A percentile compares a stretch with the other conserved stretches of the same genome.
Evolutionary conservation across 257 asterid species (phyloP).

Genomic region (Echium plantagineum): DNA sequence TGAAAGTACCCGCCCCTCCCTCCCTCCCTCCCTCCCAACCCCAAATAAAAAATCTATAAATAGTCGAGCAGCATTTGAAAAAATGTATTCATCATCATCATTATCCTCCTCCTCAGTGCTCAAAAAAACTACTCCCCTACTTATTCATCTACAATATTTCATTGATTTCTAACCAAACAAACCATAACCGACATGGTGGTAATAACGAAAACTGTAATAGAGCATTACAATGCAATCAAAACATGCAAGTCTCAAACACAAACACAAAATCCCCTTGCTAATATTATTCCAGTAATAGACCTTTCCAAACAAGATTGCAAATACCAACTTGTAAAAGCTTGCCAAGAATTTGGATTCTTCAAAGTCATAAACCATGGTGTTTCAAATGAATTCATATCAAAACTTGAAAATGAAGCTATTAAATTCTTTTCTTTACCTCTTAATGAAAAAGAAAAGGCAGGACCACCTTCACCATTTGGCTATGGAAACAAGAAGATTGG

Average conservation of each 20-base stretch:
- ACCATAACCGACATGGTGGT: constrained; percentile 21
- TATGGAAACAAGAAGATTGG: constrained; percentile 69
- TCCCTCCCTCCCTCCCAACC: too few relatives aligned
- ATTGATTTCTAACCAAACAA: constrained; percentile 10
- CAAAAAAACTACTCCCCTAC: constrained; percentile 11
- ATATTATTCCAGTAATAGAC: constrained; percentile 51
- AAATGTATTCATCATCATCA: constrained; percentile 15
- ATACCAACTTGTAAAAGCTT: constrained; percentile 54
- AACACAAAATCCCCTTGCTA: too few relatives aligned
- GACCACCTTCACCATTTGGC: constrained; percentile 69
- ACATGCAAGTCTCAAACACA: constrained; percentile 21
- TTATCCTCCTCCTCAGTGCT: constrained; percentile 5
- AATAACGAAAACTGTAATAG: constrained; percentile 26
- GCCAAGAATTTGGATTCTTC: constrained; percentile 77
- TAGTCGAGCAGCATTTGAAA: constrained; percentile 10
- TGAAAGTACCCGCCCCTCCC: too few relatives aligned
- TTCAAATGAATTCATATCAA: constrained; percentile 35
- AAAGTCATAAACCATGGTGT: constrained; percentile 57
- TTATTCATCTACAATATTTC: neutral
- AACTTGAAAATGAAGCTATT: constrained; percentile 49
- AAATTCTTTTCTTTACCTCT: constrained; percentile 58
- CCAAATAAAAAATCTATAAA: constrained; percentile 13
- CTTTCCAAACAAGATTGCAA: constrained; percentile 58
- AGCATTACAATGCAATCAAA: constrained; percentile 21
- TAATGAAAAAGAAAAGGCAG: constrained; percentile 39